Base-by-base conservation (phyloP, 352 stramenopile genomes). In the Aphanomyces stellatus region DNA sequence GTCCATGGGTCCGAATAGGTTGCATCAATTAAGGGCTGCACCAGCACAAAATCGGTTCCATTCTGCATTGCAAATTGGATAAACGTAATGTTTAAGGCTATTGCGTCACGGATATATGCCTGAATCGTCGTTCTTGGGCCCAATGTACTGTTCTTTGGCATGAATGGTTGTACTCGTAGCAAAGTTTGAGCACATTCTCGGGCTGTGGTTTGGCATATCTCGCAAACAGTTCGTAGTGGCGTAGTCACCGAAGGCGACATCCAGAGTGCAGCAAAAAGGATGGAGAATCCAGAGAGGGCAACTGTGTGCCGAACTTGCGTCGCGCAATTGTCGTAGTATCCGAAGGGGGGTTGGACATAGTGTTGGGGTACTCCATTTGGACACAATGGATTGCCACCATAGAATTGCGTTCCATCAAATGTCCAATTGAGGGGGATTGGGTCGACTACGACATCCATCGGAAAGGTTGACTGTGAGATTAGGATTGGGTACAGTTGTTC, bases 371-470 rank as follows among this genome's bases (percentile, higher is more conserved):
- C 22, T 19, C 10, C 19, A 28, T 25, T 28, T 15, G 48, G 60
- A 42, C 60, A 67, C 41, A 67, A 22, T 13, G 60, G 60, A 33
- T 67, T 67, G 31, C 60, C 60, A 7, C 41, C 43, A 53, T 49
- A 67, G 37, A 57, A 67, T 1, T 2, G 11, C 30, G 22, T 51
- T 15, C 33, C 53, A 4, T 19, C 7, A 1, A 31, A 24, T 8
- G 6, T 13, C 42, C 42, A 51, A 13, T 13, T 25, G 5, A 5
- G 7, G 25, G 42, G 42, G 8, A 51, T 22, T 5, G 42, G 42
- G 19, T 51, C 42, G 8, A 51, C 42, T 5, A 22, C n/a, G n/a
- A n/a, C n/a, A n/a, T n/a, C n/a, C n/a, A n/a, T n/a, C n/a, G n/a
- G n/a, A n/a, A n/a, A n/a, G n/a, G n/a, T n/a, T n/a, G 19, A 5